phyloP scores from a whole-genome alignment of 2,329 filamentous ascomycete genomes.

The Colletotrichum gloeosporioides region DNA sequence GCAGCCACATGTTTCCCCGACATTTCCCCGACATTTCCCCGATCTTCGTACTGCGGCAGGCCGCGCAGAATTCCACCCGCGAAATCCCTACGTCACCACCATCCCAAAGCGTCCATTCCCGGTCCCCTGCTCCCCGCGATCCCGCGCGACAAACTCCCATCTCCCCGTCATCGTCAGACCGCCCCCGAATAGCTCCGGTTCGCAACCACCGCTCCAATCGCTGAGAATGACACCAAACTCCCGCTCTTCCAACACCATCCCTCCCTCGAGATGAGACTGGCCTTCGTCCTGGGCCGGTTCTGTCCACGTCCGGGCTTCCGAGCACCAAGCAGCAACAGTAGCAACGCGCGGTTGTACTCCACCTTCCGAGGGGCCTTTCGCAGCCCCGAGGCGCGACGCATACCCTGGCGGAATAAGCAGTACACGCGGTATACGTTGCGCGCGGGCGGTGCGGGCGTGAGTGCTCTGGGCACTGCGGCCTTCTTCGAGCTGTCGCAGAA shows the following conservation, averaged over 20 bases:
- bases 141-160: not conserved
- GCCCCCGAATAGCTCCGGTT: not conserved
- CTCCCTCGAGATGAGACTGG: slow-evolving; percentile 50
- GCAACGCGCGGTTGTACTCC: slow-evolving; percentile 20
- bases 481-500: slow-evolving; percentile 65
- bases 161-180: not conserved
- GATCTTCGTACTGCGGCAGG: not conserved
- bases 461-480: slow-evolving; percentile 56
- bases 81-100: slow-evolving; percentile 33
- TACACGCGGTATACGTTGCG: slow-evolving; percentile 37
- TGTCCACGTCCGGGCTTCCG: slow-evolving; percentile 44
- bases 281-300: slow-evolving; percentile 47
- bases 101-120: not conserved
- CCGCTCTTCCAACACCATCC: not conserved
- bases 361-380: slow-evolving; percentile 8
- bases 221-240: slow-evolving; percentile 24
- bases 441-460: slow-evolving; percentile 44
- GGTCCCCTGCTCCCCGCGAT: slow-evolving; percentile 6
- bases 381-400: slow-evolving; percentile 23
- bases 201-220: not conserved
- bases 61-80: slow-evolving; percentile 20
- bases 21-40: slow-evolving; percentile 27
- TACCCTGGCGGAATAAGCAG: slow-evolving; percentile 28
- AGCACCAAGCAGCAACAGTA: slow-evolving; percentile 25
- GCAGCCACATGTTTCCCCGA: slow-evolving; percentile 6